Evolutionary conservation across 2,329 filamentous ascomycete genomes (phyloP).

Genomic region (Helicocarpus griseus): DNA sequence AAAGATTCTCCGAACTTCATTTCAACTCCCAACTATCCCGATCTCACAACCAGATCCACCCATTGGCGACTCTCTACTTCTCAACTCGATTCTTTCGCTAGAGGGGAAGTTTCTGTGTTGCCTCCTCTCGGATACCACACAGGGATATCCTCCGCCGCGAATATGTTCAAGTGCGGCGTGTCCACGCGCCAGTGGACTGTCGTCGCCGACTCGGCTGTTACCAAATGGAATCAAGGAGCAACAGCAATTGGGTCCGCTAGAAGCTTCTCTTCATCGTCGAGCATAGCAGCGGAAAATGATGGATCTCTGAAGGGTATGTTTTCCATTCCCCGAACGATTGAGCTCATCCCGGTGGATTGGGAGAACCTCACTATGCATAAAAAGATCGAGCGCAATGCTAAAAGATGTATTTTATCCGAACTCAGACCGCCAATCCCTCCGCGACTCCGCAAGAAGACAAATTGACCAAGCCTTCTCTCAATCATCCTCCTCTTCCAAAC

Average conservation of each 20-base stretch:
- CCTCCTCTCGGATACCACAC: not conserved
- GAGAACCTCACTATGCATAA: not conserved
- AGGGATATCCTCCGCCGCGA: not conserved
- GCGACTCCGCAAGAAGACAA: not conserved
- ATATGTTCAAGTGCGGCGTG: conserved; percentile 1
- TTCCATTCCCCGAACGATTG: not conserved
- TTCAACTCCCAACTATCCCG: not conserved
- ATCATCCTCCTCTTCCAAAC: not conserved
- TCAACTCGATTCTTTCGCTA: not conserved
- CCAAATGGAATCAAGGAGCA: conserved; percentile 2
- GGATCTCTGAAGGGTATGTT: not conserved
- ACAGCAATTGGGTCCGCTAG: not conserved
- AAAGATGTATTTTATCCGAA: not conserved
- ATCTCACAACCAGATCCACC: not conserved
- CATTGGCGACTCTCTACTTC: not conserved
- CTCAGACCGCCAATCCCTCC: not conserved
- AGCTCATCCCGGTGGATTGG: not conserved
- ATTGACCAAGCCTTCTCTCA: not conserved
- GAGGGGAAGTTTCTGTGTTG: not conserved
- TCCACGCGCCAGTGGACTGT: not conserved
- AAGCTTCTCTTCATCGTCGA: conserved; percentile 1
- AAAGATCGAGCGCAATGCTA: not conserved
- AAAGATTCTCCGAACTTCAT: not conserved
- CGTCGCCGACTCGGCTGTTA: not conserved
- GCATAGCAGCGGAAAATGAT: not conserved